Base-by-base conservation (phyloP, 371 early-diverging fungal species). In the Mortierella sp. region DNA sequence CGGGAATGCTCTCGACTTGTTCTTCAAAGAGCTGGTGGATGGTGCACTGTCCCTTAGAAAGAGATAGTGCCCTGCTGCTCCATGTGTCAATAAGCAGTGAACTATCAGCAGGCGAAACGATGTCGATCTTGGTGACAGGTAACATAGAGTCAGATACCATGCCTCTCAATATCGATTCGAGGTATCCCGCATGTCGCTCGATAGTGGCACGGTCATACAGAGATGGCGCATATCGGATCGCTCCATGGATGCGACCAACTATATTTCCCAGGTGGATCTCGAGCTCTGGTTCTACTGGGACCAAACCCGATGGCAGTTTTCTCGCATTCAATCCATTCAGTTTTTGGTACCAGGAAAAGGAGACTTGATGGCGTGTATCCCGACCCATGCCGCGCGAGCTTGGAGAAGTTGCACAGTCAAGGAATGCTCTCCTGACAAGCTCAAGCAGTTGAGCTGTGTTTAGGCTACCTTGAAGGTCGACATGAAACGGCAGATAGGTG, bases 1-100 rank as follows among this genome's bases (percentile, higher is more conserved):
- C 55, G 6, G 64, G 64, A 23, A 44, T 50, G 14, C 32, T 30
- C 34, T 27, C 31, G 31, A 37, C 53, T 26, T 55, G 63, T 17
- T 47, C 49, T 39, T 62, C 63, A 28, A 58, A 58, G 7, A 49
- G 27, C 32, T 48, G 19, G 50, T 58, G 60, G 51, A 44, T 43
- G 32, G 31, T 32, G 9, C 43, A 46, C 26, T 43, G 39, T 21
- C 30, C 31, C 47, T 26, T 31, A 43, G 17, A n/a, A n/a, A n/a
- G 32, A 49, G 15, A 31, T 7, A 24, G 21, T 23, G 12, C 9
- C 21, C n/a, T 47, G 12, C 39, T 49, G 58, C 47, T 58, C 58
- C 58, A 58, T 32, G 58, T 28, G 9, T 58, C 48, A 37, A 49
- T 23, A 31, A 58, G 48, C 23, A 52, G 31, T 9, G 24, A 15